Conservation (phyloP, 1,284 basidiomycete species). For the Ceratobasidium sp. region DNA sequence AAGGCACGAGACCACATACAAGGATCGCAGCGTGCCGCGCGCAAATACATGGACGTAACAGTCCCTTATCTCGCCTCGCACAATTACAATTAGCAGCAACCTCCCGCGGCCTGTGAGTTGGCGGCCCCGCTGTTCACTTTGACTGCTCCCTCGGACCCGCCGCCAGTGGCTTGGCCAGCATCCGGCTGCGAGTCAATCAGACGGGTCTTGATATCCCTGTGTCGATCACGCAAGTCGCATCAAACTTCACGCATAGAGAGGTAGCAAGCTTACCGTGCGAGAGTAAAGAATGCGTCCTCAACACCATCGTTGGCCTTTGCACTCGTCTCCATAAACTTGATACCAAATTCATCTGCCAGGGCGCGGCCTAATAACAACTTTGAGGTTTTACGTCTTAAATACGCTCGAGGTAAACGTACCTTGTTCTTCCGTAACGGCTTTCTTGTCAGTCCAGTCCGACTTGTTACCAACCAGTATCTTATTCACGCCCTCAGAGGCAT, state of each 20-base stretch:
- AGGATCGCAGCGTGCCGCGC: conserved; percentile 14
- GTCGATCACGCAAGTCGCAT: conserved; percentile 40
- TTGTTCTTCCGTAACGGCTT: conserved; percentile 88
- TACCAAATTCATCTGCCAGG: conserved; percentile 87
- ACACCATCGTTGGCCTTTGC: conserved; percentile 98
- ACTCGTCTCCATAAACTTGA: conserved; percentile 97
- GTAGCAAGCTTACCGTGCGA: conserved; percentile 78
- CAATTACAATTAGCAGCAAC: conserved; percentile 23
- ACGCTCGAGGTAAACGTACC: conserved; percentile 50
- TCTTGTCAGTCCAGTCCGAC: conserved; percentile 98
- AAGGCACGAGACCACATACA: conserved; percentile 41
- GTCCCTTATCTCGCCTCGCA: conserved; percentile 1
- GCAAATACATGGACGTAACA: conserved; percentile 19
- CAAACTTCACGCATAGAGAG: neutral
- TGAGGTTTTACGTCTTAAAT: conserved; percentile 42
- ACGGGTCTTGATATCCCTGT: conserved; percentile 94
- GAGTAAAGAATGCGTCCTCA: conserved; percentile 98
- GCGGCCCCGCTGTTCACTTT: conserved; percentile 33
- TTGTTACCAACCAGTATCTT: conserved; percentile 99
- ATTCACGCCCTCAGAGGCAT: conserved; percentile 98
- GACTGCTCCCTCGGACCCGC: conserved; percentile 33
- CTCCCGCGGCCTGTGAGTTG: conserved; percentile 15
- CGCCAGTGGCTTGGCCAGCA: conserved; percentile 52
- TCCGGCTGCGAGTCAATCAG: conserved; percentile 95
- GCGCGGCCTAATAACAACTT: conserved; percentile 60